phyloP scores from a whole-genome alignment of 169 alveolate species.

The Cryptosporidium sp. region DNA sequence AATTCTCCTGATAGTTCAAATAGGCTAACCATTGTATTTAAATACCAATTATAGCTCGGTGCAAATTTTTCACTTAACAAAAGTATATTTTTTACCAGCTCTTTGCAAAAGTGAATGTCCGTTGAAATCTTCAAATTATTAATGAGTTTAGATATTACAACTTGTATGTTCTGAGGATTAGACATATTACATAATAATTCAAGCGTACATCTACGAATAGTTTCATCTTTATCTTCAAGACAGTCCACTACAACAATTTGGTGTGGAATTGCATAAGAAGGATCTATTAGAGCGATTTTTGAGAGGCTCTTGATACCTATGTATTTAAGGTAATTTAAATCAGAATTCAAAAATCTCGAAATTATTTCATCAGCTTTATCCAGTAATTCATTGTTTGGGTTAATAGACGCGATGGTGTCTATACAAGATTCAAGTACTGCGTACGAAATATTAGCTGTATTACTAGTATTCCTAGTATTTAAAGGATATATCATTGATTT shows the following conservation, averaged over 20 bases:
- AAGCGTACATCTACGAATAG: constrained; percentile 93
- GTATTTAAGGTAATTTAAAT: constrained; percentile 91
- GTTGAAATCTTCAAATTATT: constrained; percentile 86
- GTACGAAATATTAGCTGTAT: constrained; percentile 86
- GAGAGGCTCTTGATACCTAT: constrained; percentile 93
- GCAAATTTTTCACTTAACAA: constrained; percentile 89
- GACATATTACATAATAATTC: constrained; percentile 93
- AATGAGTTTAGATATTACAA: constrained; percentile 90
- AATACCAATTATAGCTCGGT: constrained; percentile 89
- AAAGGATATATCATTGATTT: constrained; percentile 18
- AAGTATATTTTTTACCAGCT: constrained; percentile 87
- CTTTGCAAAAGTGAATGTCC: constrained; percentile 88
- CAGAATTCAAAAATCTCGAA: constrained; percentile 89
- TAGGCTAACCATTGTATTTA: constrained; percentile 87
- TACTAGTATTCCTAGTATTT: constrained; percentile 85
- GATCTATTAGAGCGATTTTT: constrained; percentile 88
- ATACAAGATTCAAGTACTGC: constrained; percentile 93
- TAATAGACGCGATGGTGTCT: constrained; percentile 89
- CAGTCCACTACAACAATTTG: constrained; percentile 95
- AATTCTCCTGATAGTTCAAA: constrained; percentile 89
- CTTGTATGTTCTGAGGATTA: constrained; percentile 92
- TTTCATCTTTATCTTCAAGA: constrained; percentile 95
- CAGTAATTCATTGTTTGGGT: constrained; percentile 89
- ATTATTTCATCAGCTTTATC: constrained; percentile 92
- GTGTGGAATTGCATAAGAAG: constrained; percentile 92